phyloP scores from a whole-genome alignment of 2,329 filamentous ascomycete species.

The Colletotrichum sp. region DNA sequence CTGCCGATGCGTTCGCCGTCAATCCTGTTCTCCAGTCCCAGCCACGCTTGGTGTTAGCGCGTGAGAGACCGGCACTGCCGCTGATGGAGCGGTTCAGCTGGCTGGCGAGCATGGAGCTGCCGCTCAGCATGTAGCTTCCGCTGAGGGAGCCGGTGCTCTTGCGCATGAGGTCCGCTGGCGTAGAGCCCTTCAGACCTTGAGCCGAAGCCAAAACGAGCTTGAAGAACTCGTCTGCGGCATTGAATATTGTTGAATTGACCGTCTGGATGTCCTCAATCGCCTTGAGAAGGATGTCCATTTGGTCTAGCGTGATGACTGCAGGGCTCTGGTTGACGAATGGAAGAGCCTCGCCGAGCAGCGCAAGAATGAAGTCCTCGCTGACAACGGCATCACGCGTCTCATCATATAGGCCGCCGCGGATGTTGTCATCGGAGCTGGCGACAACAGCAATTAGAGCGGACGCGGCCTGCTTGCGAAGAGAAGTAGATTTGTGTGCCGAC shows the following conservation, averaged over 20 bases:
- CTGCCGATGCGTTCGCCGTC: slow-evolving; percentile 67
- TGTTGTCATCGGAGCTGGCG: slow-evolving; percentile 85
- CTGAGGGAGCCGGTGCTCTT: slow-evolving; percentile 58
- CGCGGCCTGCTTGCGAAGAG: slow-evolving; percentile 72
- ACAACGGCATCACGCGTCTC: slow-evolving; percentile 81
- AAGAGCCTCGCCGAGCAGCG: slow-evolving; percentile 82
- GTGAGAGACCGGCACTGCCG: slow-evolving; percentile 37
- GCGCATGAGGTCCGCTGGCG: slow-evolving; percentile 68
- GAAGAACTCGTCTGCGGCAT: slow-evolving; percentile 80
- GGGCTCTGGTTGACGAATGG: slow-evolving; percentile 71
- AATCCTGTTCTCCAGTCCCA: slow-evolving; percentile 85
- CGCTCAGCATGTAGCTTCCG: slow-evolving; percentile 71
- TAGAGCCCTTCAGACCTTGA: slow-evolving; percentile 65
- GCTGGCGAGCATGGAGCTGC: slow-evolving; percentile 73
- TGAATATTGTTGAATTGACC: slow-evolving; percentile 73
- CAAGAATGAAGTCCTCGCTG: slow-evolving; percentile 84
- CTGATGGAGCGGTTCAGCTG: slow-evolving; percentile 65
- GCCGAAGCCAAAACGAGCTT: slow-evolving; percentile 75
- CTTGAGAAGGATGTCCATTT: slow-evolving; percentile 78
- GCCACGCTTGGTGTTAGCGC: slow-evolving; percentile 55
- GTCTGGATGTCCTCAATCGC: slow-evolving; percentile 83
- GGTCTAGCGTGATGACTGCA: slow-evolving; percentile 66
- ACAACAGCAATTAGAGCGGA: slow-evolving; percentile 82
- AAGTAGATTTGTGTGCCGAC: slow-evolving; percentile 50
- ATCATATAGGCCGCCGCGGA: slow-evolving; percentile 89